phyloP scores from a whole-genome alignment of 805 yeast genomes.

The Nakazawaea siamensis region DNA sequence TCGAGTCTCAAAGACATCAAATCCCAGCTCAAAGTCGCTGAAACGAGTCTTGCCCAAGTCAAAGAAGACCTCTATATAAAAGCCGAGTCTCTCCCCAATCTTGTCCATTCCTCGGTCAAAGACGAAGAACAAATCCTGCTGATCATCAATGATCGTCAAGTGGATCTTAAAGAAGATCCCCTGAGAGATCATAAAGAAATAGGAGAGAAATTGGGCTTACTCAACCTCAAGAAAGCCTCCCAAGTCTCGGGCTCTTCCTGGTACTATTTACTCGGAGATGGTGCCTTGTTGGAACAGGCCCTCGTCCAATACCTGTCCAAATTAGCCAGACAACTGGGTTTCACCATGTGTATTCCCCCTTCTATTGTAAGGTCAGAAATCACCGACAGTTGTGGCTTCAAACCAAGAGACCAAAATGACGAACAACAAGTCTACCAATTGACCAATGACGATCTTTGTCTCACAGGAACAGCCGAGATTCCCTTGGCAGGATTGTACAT shows the following conservation, averaged over 20 bases:
- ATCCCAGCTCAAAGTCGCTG: slow-evolving; percentile 18
- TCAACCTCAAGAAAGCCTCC: slow-evolving; percentile 69
- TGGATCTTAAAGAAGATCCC: slow-evolving; percentile 14
- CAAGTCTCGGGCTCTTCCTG: slow-evolving; percentile 77
- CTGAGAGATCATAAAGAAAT: slow-evolving; percentile 58
- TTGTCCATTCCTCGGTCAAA: slow-evolving; percentile 40
- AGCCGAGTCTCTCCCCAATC: slow-evolving; percentile 56
- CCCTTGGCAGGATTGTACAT: slow-evolving; percentile 78
- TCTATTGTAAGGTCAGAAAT: slow-evolving; percentile 73
- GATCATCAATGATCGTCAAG: slow-evolving; percentile 38
- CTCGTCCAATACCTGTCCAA: slow-evolving; percentile 70
- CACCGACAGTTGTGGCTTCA: slow-evolving; percentile 86
- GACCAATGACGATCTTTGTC: slow-evolving; percentile 41
- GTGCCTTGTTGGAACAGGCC: slow-evolving; percentile 86
- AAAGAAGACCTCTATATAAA: slow-evolving; percentile 28
- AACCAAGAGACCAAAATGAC: slow-evolving; percentile 81
- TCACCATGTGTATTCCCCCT: slow-evolving; percentile 72
- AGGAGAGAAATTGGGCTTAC: slow-evolving; percentile 55
- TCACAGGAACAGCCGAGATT: slow-evolving; percentile 94
- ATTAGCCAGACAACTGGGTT: slow-evolving; percentile 60
- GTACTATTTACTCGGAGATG: slow-evolving; percentile 79
- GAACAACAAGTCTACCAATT: slow-evolving; percentile 80
- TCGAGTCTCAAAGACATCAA: slow-evolving; percentile 21
- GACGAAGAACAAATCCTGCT: slow-evolving; percentile 35
- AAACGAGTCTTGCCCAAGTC: slow-evolving; percentile 20